Evolutionary conservation across 352 stramenopile genomes (phyloP).

Genomic region (Globisporangium middletonii): DNA sequence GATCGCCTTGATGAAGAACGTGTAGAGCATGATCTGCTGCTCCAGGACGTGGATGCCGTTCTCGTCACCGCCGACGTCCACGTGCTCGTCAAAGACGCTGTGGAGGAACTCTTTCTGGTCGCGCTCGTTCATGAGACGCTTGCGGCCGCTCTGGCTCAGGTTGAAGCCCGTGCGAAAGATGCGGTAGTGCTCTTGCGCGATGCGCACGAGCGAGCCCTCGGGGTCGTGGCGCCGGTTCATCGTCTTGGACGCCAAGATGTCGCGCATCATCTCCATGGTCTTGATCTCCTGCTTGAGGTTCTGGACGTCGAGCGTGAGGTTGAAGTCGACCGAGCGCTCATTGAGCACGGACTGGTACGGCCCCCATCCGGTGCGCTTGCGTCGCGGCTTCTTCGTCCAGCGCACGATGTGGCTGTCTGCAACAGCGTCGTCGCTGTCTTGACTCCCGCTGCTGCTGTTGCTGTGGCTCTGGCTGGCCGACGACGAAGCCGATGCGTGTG

Average conservation of each 20-base stretch:
- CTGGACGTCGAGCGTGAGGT: slow-evolving; percentile 28
- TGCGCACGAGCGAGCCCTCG: slow-evolving; percentile 21
- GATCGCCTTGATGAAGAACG: slow-evolving; percentile 35
- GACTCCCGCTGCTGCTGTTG: no score
- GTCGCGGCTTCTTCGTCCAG: slow-evolving; percentile 5
- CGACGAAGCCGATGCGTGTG: no score
- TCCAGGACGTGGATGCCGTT: slow-evolving; percentile 28
- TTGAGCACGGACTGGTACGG: slow-evolving; percentile 9
- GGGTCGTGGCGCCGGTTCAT: slow-evolving; percentile 18
- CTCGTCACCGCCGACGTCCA: slow-evolving; percentile 30
- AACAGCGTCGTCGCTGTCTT: no score
- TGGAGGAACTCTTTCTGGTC: slow-evolving; percentile 29
- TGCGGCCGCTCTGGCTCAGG: slow-evolving; percentile 6
- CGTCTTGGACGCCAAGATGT: slow-evolving; percentile 21
- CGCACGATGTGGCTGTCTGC: no score
- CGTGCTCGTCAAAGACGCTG: slow-evolving; percentile 27
- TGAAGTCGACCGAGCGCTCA: slow-evolving; percentile 21
- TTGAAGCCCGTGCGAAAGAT: slow-evolving; percentile 22
- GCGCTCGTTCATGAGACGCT: slow-evolving; percentile 14
- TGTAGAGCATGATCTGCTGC: slow-evolving; percentile 40
- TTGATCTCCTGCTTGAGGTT: slow-evolving; percentile 27
- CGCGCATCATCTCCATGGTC: slow-evolving; percentile 16
- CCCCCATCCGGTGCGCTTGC: slow-evolving; percentile 1
- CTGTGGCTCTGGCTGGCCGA: no score
- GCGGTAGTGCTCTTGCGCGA: slow-evolving; percentile 20